Conservation (phyloP, 2,329 filamentous ascomycete genomes). For the Teratosphaeria gauchensis region DNA sequence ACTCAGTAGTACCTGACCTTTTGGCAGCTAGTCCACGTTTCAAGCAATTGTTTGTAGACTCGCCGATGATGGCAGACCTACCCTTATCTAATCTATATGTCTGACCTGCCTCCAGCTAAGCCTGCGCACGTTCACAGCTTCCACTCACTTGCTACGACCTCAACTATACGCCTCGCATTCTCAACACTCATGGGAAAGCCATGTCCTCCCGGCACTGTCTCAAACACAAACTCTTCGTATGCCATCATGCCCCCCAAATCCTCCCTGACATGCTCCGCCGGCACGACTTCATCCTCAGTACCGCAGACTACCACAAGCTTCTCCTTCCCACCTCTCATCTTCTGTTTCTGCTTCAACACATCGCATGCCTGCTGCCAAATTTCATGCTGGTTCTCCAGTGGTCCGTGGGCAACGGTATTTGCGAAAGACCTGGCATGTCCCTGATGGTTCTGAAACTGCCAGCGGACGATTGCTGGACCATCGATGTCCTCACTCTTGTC, state of each 20-base stretch:
- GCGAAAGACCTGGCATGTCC: conserved; percentile 11
- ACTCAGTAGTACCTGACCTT: too few relatives aligned
- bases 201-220: conserved; percentile 2
- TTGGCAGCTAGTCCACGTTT: too few relatives aligned
- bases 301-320: conserved; percentile 4
- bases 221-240: background rate
- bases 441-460: conserved; percentile 14
- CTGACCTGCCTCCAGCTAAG: background rate
- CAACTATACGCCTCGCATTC: conserved; percentile 1
- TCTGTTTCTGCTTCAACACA: conserved; percentile 2
- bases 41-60: background rate
- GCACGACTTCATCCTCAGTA: conserved; percentile 2
- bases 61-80: background rate
- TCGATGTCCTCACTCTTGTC: background rate
- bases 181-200: background rate
- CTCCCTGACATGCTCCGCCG: conserved; percentile 1
- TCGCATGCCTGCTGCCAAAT: conserved; percentile 10
- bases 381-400: conserved; percentile 7
- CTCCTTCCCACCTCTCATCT: background rate
- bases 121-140: background rate
- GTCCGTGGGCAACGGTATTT: conserved; percentile 10
- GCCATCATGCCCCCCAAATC: conserved; percentile 4
- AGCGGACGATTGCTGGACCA: conserved; percentile 5
- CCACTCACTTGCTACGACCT: conserved; percentile 1
- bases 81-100: background rate